Conservation (phyloP, 805 yeast genomes). For the Saturnispora sekii region DNA sequence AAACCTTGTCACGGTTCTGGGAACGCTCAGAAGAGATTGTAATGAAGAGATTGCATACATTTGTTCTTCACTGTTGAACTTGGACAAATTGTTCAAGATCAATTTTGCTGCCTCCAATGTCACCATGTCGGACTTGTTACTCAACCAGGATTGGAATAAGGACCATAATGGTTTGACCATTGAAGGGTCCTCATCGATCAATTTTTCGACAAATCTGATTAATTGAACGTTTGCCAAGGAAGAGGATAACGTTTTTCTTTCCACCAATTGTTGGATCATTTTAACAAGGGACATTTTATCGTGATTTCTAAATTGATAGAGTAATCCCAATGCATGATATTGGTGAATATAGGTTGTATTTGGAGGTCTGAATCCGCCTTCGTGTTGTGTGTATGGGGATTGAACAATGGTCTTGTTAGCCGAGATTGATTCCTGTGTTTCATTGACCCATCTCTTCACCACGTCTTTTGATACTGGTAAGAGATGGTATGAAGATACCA, state of each 20-base stretch:
- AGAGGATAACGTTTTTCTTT: slow-evolving; percentile 53
- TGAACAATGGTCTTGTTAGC: slow-evolving; percentile 47
- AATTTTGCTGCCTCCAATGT: slow-evolving; percentile 87
- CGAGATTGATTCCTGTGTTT: slow-evolving; percentile 81
- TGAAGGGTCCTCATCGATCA: slow-evolving; percentile 62
- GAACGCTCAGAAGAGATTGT: slow-evolving; percentile 71
- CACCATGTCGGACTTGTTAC: slow-evolving; percentile 80
- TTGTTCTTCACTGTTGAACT: slow-evolving; percentile 54
- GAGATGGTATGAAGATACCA: slow-evolving; percentile 82
- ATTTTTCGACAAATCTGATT: slow-evolving; percentile 69
- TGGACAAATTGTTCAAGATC: slow-evolving; percentile 39
- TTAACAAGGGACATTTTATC: slow-evolving; percentile 92
- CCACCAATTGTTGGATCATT: slow-evolving; percentile 67
- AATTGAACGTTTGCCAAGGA: slow-evolving; percentile 81
- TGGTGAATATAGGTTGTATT: slow-evolving; percentile 76
- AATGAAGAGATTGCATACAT: slow-evolving; percentile 63
- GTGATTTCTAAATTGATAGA: slow-evolving; percentile 79
- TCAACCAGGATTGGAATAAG: slow-evolving; percentile 58
- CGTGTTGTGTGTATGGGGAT: slow-evolving; percentile 42
- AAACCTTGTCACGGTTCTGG: slow-evolving; percentile 82
- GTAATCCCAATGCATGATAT: slow-evolving; percentile 89
- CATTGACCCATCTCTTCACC: slow-evolving; percentile 88
- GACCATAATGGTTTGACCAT: slow-evolving; percentile 51
- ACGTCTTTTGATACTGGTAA: slow-evolving; percentile 86
- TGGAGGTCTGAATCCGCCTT: slow-evolving; percentile 46